These are phyloP conservation scores for Thuidium tamariscinum DNA, from an alignment of 225 moss, liverwort and hornwort genomes.

Conservation along the genomic window DNA sequence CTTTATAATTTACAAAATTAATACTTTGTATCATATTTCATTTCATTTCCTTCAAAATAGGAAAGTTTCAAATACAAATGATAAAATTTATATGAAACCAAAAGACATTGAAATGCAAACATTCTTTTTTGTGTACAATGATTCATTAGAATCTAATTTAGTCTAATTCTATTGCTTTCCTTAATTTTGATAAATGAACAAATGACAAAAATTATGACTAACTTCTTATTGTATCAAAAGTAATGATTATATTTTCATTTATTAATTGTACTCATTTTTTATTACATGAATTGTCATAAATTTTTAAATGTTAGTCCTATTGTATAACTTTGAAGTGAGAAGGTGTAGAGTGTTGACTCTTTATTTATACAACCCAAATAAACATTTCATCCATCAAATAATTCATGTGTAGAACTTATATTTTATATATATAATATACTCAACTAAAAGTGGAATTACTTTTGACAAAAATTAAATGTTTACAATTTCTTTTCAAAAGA, in stretches of 20 bases:
- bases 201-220: neutral
- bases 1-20: neutral
- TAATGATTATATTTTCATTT: neutral
- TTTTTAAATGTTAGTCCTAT: neutral
- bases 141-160: neutral
- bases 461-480: neutral
- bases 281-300: neutral
- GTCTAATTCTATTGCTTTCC: neutral
- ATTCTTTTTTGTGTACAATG: neutral
- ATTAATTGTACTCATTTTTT: accelerated
- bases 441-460: neutral
- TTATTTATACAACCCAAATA: neutral
- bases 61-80: neutral
- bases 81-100: neutral
- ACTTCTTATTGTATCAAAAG: neutral
- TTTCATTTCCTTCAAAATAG: neutral
- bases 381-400: neutral
- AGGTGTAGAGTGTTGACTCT: no score
- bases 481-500: neutral
- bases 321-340: neutral
- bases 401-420: neutral
- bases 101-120: neutral
- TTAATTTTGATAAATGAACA: neutral
- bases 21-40: neutral
- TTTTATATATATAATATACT: accelerated